Percentiles rank a stretch among this genome's conserved stretches.
Conservation (phyloP, 306 rosid species). For the Trifolium pratense region DNA sequence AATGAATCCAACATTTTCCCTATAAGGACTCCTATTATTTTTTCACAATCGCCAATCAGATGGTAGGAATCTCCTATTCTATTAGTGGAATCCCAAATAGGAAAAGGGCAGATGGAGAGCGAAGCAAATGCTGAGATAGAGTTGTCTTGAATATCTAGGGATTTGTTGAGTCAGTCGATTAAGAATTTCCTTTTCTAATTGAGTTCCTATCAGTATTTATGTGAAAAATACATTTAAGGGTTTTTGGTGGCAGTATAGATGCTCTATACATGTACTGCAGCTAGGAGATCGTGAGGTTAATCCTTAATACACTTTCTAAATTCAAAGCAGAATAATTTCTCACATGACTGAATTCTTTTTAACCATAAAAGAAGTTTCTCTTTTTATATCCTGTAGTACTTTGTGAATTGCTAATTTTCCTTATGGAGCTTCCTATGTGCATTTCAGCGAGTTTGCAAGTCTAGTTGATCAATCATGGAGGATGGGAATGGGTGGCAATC, state of each 20-base stretch:
- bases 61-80: too few relatives aligned
- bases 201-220: neutral
- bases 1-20: neutral
- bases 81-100: too few relatives aligned
- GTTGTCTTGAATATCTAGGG: neutral
- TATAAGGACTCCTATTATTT: too few relatives aligned
- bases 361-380: slow-evolving; percentile 1
- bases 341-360: neutral
- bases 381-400: slow-evolving; percentile 26
- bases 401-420: slow-evolving; percentile 27
- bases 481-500: slow-evolving; percentile 94
- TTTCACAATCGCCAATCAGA: too few relatives aligned
- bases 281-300: slow-evolving; percentile 7
- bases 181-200: neutral
- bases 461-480: slow-evolving; percentile 84
- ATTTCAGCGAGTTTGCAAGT: slow-evolving; percentile 78
- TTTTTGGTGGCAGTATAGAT: slow-evolving; percentile 19
- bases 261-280: neutral
- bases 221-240: neutral
- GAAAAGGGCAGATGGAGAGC: neutral
- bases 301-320: neutral
- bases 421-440: slow-evolving; percentile 41
- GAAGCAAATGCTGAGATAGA: neutral
- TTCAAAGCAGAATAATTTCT: neutral
- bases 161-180: neutral